These are phyloP conservation scores for Panaeolus papilionaceus DNA, from an alignment of 768 basidiomycete species.

Conservation along the genomic window DNA sequence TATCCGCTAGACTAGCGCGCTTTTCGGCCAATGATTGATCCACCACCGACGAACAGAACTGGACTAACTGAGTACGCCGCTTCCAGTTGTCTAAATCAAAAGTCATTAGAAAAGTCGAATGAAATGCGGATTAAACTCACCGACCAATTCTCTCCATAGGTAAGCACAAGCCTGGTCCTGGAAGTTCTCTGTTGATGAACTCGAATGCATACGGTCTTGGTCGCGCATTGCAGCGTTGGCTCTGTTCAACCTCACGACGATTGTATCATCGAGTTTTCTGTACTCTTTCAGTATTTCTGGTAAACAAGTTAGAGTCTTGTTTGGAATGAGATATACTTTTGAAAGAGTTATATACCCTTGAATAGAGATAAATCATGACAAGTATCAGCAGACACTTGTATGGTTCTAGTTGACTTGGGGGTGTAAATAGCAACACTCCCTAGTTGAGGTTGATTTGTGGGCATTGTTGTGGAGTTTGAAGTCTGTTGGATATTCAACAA, in stretches of 20 bases:
- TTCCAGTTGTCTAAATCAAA: constrained; percentile 64
- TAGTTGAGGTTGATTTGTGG: constrained; percentile 52
- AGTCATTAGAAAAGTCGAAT: constrained; percentile 24
- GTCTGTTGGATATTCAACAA: not conserved
- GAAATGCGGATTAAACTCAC: constrained; percentile 47
- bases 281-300: constrained; percentile 85
- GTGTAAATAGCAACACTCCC: constrained; percentile 76
- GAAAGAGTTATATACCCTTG: constrained; percentile 61
- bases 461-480: constrained; percentile 32
- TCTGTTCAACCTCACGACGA: constrained; percentile 82
- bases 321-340: not conserved
- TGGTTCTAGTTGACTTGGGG: constrained; percentile 63
- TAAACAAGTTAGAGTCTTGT: not conserved
- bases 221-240: constrained; percentile 80
- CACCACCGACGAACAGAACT: constrained; percentile 76
- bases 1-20: constrained; percentile 47
- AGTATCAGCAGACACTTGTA: constrained; percentile 76
- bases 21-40: constrained; percentile 69
- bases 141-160: constrained; percentile 81
- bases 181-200: constrained; percentile 52
- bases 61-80: constrained; percentile 72
- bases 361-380: constrained; percentile 80
- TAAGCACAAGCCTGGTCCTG: constrained; percentile 80
- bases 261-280: constrained; percentile 78
- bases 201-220: constrained; percentile 57